These are phyloP conservation scores for Trichoderma asperelloides DNA, from an alignment of 495 filamentous ascomycete genomes.

Conservation along the genomic window DNA sequence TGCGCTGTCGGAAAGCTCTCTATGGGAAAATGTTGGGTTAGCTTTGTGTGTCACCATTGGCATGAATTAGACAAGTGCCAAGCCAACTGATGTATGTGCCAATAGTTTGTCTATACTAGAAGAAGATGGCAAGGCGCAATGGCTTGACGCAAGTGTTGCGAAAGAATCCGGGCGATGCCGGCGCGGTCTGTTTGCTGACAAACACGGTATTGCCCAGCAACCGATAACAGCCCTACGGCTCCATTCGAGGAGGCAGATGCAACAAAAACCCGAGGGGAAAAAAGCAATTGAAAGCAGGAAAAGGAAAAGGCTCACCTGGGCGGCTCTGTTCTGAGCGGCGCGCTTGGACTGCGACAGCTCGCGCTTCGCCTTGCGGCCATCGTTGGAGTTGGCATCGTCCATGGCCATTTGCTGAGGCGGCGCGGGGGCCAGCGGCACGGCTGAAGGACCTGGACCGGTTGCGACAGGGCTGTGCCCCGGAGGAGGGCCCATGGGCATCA, in stretches of 20 bases:
- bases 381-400: constrained; percentile 23
- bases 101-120: neutral
- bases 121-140: constrained; percentile 4
- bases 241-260: neutral
- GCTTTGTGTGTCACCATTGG: constrained; percentile 7
- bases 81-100: neutral
- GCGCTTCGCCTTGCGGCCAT: constrained; percentile 54
- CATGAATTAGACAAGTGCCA: neutral
- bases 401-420: constrained; percentile 1
- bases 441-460: constrained; percentile 16
- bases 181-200: neutral
- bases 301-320: constrained; percentile 54
- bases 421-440: constrained; percentile 12
- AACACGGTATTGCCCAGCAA: neutral
- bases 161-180: neutral
- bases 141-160: neutral
- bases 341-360: constrained; percentile 92
- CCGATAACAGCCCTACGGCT: neutral
- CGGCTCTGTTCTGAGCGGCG: constrained; percentile 92
- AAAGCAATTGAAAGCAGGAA: neutral
- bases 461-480: constrained; percentile 18
- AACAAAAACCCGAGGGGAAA: neutral
- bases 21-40: constrained; percentile 26
- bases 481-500: constrained; percentile 24
- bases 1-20: constrained; percentile 95